Conservation (phyloP, 139 green algal genomes). For the Zygnema circumcarinatum region DNA sequence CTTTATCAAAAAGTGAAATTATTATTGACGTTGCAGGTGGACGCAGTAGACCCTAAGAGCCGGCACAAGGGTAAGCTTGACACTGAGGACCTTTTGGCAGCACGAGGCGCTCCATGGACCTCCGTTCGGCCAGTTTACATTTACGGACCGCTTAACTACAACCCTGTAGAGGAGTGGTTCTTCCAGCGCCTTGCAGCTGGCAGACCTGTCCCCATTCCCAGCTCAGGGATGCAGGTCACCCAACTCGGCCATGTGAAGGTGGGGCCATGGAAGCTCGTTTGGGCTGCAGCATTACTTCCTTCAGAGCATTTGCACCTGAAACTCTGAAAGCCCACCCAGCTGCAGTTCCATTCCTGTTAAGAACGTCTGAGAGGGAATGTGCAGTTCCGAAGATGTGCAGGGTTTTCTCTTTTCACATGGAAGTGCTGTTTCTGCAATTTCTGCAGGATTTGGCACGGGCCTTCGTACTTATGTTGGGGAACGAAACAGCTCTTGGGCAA, state of each 20-base stretch:
- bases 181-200: slow-evolving; percentile 85
- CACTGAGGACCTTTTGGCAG: slow-evolving; percentile 84
- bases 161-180: slow-evolving; percentile 88
- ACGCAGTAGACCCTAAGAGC: slow-evolving; percentile 86
- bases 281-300: no score
- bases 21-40: no score
- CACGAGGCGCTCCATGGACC: slow-evolving; percentile 84
- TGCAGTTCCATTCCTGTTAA: background rate
- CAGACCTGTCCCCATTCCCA: slow-evolving; percentile 87
- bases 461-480: slow-evolving; percentile 73
- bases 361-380: no score
- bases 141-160: slow-evolving; percentile 98
- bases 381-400: no score
- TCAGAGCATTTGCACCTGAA: no score
- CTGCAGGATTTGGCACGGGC: slow-evolving; percentile 73
- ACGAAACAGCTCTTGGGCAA: slow-evolving; percentile 62
- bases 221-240: slow-evolving; percentile 82
- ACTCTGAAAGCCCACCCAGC: no score
- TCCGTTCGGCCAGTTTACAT: slow-evolving; percentile 95
- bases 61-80: slow-evolving; percentile 98
- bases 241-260: slow-evolving; percentile 68
- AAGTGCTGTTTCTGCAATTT: no score
- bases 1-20: no score
- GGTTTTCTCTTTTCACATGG: no score
- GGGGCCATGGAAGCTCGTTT: background rate